Evolutionary conservation across 2,329 filamentous ascomycete genomes (phyloP).

Genomic region (Aspergillus awamori): DNA sequence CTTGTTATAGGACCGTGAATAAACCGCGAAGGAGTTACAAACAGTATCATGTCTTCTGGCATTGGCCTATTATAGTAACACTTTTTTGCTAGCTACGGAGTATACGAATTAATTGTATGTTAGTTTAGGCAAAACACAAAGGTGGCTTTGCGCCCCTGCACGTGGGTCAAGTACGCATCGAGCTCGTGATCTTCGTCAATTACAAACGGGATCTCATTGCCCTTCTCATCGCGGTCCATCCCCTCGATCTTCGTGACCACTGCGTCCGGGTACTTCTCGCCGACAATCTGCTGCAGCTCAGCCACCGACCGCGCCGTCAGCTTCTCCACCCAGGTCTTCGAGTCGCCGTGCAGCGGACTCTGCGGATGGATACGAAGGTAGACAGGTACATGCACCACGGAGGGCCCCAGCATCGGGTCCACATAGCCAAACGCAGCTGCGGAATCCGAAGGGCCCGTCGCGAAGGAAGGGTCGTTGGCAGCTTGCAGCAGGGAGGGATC

Average conservation of each 20-base stretch:
- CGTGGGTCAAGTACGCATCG: conserved; percentile 69
- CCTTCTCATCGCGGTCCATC: conserved; percentile 62
- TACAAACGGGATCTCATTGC: conserved; percentile 63
- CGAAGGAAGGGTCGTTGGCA: conserved; percentile 50
- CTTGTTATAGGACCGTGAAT: too few species aligned
- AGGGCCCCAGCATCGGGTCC: conserved; percentile 39
- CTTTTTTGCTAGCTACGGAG: too few species aligned
- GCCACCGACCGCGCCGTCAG: conserved; percentile 60
- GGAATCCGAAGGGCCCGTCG: conserved; percentile 33
- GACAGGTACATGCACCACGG: conserved; percentile 55
- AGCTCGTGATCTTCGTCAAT: conserved; percentile 74
- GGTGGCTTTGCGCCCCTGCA: conserved; percentile 58
- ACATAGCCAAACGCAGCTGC: conserved; percentile 39
- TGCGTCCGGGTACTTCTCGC: conserved; percentile 62
- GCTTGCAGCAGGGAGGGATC: conserved; percentile 65
- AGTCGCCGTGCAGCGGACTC: conserved; percentile 56
- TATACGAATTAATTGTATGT: background rate
- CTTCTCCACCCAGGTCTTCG: conserved; percentile 66
- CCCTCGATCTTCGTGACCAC: conserved; percentile 66
- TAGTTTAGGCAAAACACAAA: conserved; percentile 51
- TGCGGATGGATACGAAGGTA: conserved; percentile 70
- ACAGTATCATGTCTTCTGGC: too few species aligned
- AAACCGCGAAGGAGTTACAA: too few species aligned
- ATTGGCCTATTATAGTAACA: too few species aligned
- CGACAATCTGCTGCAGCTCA: conserved; percentile 65